A percentile compares a stretch with the other conserved stretches of the same genome.
Conservation (phyloP, 2,329 filamentous ascomycete species). For the Cladobotryum mycophilum region DNA sequence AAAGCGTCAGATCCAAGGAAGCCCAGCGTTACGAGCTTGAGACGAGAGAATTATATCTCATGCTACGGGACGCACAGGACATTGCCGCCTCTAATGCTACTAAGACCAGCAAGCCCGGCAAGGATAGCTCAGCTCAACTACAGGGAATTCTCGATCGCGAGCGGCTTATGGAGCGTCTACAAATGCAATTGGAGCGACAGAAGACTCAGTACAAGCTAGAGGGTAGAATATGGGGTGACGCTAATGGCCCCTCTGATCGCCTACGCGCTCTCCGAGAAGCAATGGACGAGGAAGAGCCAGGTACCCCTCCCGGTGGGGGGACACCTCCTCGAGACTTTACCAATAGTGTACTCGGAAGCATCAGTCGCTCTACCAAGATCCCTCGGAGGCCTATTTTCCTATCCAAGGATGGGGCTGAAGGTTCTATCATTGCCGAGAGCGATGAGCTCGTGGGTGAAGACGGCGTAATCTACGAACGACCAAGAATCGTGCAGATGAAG, state of each 20-base stretch:
- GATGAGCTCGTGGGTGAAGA: slow-evolving; percentile 48
- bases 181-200: slow-evolving; percentile 91
- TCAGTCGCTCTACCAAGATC: slow-evolving; percentile 55
- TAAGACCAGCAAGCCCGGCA: slow-evolving; percentile 47
- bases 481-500: slow-evolving; percentile 71
- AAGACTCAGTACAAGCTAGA: slow-evolving; percentile 98
- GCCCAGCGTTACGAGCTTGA: slow-evolving; percentile 92
- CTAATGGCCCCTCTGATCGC: slow-evolving; percentile 80
- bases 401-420: slow-evolving; percentile 28
- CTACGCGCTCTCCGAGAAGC: slow-evolving; percentile 86
- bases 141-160: slow-evolving; percentile 91
- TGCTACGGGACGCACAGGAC: slow-evolving; percentile 95
- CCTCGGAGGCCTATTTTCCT: slow-evolving; percentile 47
- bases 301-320: slow-evolving; percentile 40
- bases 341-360: slow-evolving; percentile 67
- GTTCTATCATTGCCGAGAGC: slow-evolving; percentile 40
- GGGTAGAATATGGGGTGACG: slow-evolving; percentile 81
- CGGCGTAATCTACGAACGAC: slow-evolving; percentile 67
- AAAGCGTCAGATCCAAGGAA: slow-evolving; percentile 81
- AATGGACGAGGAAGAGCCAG: slow-evolving; percentile 65
- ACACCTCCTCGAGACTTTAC: slow-evolving; percentile 58
- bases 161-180: slow-evolving; percentile 83
- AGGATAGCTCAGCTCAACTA: slow-evolving; percentile 69
- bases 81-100: slow-evolving; percentile 80
- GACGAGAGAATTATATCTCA: slow-evolving; percentile 92